phyloP scores from a whole-genome alignment of 164 flowering plant genomes.

The Tinospora cordifolia region DNA sequence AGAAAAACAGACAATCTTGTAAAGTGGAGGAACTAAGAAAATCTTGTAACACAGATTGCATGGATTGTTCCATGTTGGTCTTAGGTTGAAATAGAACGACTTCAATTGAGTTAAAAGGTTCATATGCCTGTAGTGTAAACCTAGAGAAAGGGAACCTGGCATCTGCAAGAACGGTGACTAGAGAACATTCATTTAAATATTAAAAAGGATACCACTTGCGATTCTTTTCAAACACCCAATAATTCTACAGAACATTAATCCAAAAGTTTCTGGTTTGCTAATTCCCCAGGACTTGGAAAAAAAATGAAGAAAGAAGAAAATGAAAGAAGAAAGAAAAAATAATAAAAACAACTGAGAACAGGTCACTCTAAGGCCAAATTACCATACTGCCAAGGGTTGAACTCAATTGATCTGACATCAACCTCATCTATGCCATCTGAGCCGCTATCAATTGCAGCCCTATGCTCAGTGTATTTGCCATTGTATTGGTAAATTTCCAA shows the following conservation, averaged over 20 bases:
- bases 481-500: slow-evolving; percentile 69
- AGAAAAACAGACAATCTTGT: too few relatives aligned
- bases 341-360: too few relatives aligned
- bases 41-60: too few relatives aligned
- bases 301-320: neutral
- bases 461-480: slow-evolving; percentile 60
- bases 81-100: too few relatives aligned
- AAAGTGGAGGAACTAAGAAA: too few relatives aligned
- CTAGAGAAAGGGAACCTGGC: too few relatives aligned
- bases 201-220: slow-evolving; percentile 6
- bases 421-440: slow-evolving; percentile 30
- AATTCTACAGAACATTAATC: slow-evolving; percentile 17
- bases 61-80: too few relatives aligned
- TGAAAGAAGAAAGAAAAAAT: neutral
- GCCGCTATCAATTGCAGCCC: slow-evolving; percentile 43
- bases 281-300: neutral
- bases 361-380: slow-evolving; percentile 25
- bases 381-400: slow-evolving; percentile 79
- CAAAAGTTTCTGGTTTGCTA: slow-evolving; percentile 2
- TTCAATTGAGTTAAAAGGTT: too few relatives aligned
- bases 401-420: slow-evolving; percentile 42
- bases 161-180: too few relatives aligned
- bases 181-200: too few relatives aligned
- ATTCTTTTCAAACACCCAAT: slow-evolving; percentile 14
- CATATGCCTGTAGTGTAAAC: too few relatives aligned